Percentiles rank a stretch among this genome's conserved stretches.
Conservation (phyloP, 2,329 filamentous ascomycete genomes). For the Capronia coronata region DNA sequence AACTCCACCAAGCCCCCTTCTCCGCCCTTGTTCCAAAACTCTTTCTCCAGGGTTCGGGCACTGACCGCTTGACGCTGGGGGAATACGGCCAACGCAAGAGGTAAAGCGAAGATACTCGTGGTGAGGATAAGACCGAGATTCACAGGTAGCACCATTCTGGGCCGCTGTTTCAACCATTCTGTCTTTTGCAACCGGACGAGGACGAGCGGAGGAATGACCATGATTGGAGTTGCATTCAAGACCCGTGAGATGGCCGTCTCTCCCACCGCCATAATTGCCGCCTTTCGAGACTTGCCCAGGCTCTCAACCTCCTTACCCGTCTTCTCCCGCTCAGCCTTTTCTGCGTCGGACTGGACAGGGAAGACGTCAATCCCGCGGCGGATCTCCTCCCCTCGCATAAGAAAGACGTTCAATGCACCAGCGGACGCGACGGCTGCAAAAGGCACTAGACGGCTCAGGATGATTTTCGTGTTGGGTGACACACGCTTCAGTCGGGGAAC, state of each 20-base stretch:
- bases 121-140: constrained; percentile 82
- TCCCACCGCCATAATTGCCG: constrained; percentile 79
- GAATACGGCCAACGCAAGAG: constrained; percentile 83
- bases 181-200: constrained; percentile 78
- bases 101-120: constrained; percentile 82
- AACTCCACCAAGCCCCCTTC: constrained; percentile 83
- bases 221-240: constrained; percentile 90
- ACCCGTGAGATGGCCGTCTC: constrained; percentile 90
- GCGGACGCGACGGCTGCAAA: constrained; percentile 93
- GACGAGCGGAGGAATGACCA: constrained; percentile 86
- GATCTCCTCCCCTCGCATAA: constrained; percentile 97
- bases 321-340: constrained; percentile 59
- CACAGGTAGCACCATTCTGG: constrained; percentile 68
- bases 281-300: constrained; percentile 79
- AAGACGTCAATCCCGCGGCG: constrained; percentile 86
- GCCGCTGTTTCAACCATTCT: constrained; percentile 71
- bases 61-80: constrained; percentile 67
- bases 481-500: constrained; percentile 77
- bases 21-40: constrained; percentile 58
- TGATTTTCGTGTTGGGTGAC: constrained; percentile 64
- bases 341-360: constrained; percentile 65
- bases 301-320: constrained; percentile 60
- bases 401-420: constrained; percentile 86
- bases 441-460: constrained; percentile 81
- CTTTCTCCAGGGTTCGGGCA: not conserved